A percentile compares a stretch with the other conserved stretches of the same genome.
Conservation (phyloP, 2,329 filamentous ascomycete genomes). For the Xylaria sp. region DNA sequence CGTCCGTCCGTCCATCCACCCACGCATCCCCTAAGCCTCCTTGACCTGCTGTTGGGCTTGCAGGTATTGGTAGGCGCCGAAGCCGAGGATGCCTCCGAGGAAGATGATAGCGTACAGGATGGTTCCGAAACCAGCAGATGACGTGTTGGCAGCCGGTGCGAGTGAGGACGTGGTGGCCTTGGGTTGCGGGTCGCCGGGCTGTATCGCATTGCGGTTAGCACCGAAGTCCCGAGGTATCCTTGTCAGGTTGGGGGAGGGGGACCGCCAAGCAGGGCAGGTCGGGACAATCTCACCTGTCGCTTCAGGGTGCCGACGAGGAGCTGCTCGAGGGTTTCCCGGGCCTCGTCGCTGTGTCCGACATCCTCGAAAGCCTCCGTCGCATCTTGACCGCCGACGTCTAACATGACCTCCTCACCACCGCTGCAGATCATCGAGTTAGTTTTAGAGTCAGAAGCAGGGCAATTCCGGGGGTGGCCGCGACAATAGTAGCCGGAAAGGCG, state of each 20-base stretch:
- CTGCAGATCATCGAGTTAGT: slow-evolving; percentile 51
- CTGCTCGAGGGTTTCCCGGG: slow-evolving; percentile 85
- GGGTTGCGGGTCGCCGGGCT: slow-evolving; percentile 79
- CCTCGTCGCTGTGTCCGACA: slow-evolving; percentile 98
- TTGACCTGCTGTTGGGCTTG: slow-evolving; percentile 57
- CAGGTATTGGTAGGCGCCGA: slow-evolving; percentile 83
- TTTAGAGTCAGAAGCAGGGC: slow-evolving; percentile 3
- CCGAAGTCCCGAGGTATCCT: background rate
- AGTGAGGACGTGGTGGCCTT: slow-evolving; percentile 57
- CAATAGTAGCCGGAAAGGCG: too few relatives aligned
- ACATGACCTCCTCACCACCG: slow-evolving; percentile 96
- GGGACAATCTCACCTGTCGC: slow-evolving; percentile 65
- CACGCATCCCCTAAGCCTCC: slow-evolving; percentile 25
- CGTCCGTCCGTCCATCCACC: too few relatives aligned
- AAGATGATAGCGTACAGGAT: slow-evolving; percentile 82
- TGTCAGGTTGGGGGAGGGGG: slow-evolving; percentile 9
- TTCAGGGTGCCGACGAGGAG: slow-evolving; percentile 78
- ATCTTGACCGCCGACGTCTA: slow-evolving; percentile 95
- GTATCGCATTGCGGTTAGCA: slow-evolving; percentile 23
- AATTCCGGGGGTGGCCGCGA: too few relatives aligned
- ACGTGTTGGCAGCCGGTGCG: slow-evolving; percentile 52
- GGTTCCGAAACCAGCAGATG: slow-evolving; percentile 66
- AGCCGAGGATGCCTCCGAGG: slow-evolving; percentile 75
- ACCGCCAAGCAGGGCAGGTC: background rate
- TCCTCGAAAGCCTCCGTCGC: slow-evolving; percentile 98